Evolutionary conservation across 1,139 yeast species (phyloP), one percentile per base, ranked within the genome.

Genomic region (Yamadazyma aaseri): DNA sequence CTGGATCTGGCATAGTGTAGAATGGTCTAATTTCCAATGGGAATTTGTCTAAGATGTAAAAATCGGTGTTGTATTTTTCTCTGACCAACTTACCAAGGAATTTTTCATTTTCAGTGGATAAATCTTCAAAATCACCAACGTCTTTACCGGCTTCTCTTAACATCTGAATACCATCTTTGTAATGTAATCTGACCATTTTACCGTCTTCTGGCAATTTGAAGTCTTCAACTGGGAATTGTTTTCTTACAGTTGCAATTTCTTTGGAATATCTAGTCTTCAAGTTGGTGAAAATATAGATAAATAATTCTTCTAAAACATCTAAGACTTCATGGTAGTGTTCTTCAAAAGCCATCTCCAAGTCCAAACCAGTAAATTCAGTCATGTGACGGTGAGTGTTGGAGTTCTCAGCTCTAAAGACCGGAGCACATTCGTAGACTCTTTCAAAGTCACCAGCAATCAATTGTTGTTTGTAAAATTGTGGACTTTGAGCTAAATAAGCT

Each of bases 381-480:
- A 92, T 84, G 65, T 92, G 99, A 69, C 99, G 90, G 64, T 92
- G 97, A 18, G 98, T 92, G 71, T 92, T 89, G 45, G 97, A 90
- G 73, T 92, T 92, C 65, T 92, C 99, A 39, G 99, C 99, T 66
- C 99, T 81, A 77, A 92, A 92, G 36, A 92, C 98, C 31, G 99
- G 97, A 2, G 94, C 97, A 53, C 92, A 76, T 70, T 92, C 99
- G 57, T 81, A 94, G 33, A 92, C 99, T 53, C 77, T 80, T 69
- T 92, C 98, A 55, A 92, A 92, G 67, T 92, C 99, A 42, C 96
- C 95, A 35, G 97, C 96, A 65, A 92, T 92, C 60, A 92, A 78
- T 76, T 92, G 96, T 71, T 92, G 97, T 72, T 92, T 92, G 75
- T 92, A 87, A 50, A 92, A 76, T 71, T 92, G 99, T 34, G 99